Base-by-base conservation (phyloP, 202 grass and related monocot genomes). In the Zoysia matrella region DNA sequence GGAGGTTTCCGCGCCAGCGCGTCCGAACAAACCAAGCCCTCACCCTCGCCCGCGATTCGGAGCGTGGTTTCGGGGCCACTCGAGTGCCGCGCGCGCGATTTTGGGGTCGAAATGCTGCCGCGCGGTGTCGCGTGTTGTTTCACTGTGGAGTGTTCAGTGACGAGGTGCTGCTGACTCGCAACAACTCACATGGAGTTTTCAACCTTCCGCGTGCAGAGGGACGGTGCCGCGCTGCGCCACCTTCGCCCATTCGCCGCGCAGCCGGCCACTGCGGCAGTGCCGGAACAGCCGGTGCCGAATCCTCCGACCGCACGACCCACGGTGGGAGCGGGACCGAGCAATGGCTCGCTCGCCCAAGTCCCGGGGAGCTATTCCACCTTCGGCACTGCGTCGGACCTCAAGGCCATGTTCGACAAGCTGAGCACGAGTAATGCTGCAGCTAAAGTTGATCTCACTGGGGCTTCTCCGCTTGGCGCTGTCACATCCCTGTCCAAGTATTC, bases 321-420 rank as follows among this genome's bases (percentile, higher is more conserved):
- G 2, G 46, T 68, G 39, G 79, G 78, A 68, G 64, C 67, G 47
- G 84, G 80, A 68, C 62, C 76, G 42, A 54, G 61, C 63, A 91
- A 54, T 82, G 82, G 80, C 6, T 66, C 86, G 78, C 79, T 93
- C 22, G 58, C 89, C 65, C 87, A 88, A 0, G n/a, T 87, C 13
- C 82, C 85, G 12, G 90, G 80, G 16, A 90, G 76, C 13, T 84
- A 89, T 74, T 82, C 76, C 72, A 22, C 54, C 46, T 42, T 44
- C 14, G 49, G 60, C 53, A 69, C 67, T 22, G 87, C 78, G 10
- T 57, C 73, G 12, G 91, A 88, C 76, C 87, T 80, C 2, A 89
- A 61, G 52, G 52, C 57, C 40, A 69, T 86, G 71, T 60, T 89
- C 36, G 56, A 67, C 41, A 85, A 46, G 69, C 65, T 57, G n/a